Evolutionary conservation across 768 basidiomycete genomes (phyloP).

Genomic region (Solioccasus polychromus): DNA sequence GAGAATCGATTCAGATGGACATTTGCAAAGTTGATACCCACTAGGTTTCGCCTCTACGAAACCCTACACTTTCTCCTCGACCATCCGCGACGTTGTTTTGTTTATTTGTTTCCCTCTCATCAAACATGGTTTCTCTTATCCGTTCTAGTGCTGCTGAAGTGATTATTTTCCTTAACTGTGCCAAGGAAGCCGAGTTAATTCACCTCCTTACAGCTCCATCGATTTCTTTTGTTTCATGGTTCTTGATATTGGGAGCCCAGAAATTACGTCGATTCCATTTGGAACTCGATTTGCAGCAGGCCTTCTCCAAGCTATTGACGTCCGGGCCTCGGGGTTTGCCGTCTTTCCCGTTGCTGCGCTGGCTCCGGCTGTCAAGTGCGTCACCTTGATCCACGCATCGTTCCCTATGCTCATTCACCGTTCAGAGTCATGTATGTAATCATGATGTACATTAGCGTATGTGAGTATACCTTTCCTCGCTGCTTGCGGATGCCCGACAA

Average conservation of each 20-base stretch:
- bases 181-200: not conserved
- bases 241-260: slow-evolving; percentile 78
- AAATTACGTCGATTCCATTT: slow-evolving; percentile 64
- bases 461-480: slow-evolving; percentile 42
- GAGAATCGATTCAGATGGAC: slow-evolving; percentile 57
- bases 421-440: slow-evolving; percentile 77
- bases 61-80: slow-evolving; percentile 90
- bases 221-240: slow-evolving; percentile 93
- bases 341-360: slow-evolving; percentile 71
- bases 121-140: slow-evolving; percentile 90
- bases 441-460: slow-evolving; percentile 92
- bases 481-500: not conserved
- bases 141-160: slow-evolving; percentile 71
- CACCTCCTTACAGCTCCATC: slow-evolving; percentile 46
- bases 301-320: slow-evolving; percentile 74
- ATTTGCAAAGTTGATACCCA: slow-evolving; percentile 58
- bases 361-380: slow-evolving; percentile 87
- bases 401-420: not conserved
- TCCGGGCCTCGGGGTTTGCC: slow-evolving; percentile 84
- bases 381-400: slow-evolving; percentile 5
- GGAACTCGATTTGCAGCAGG: slow-evolving; percentile 72
- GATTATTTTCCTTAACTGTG: not conserved
- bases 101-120: slow-evolving; percentile 88
- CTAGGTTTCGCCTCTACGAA: slow-evolving; percentile 61
- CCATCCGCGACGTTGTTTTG: slow-evolving; percentile 89